Base-by-base conservation (phyloP, 495 filamentous ascomycete species). In the Aspergillus leporis region DNA sequence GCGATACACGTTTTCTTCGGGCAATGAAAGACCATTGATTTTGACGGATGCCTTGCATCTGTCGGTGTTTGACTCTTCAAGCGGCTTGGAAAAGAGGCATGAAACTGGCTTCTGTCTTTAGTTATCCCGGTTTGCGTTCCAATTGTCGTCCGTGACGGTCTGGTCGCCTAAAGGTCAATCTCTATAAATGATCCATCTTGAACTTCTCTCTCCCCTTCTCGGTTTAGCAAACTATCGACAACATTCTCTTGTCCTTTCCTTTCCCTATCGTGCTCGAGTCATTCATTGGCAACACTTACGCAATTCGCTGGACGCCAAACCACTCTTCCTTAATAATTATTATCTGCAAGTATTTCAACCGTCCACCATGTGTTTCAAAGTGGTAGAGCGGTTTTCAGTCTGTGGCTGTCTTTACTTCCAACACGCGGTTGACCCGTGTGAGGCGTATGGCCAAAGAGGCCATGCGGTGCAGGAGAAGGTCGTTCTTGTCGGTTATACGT, bases 341-440 rank as follows among this genome's bases (percentile, higher is more conserved):
- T 36, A 30, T 25, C n/a, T n/a, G n/a, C n/a, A n/a, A n/a, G n/a
- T n/a, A n/a, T 53, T 31, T 19, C 32, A 46, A 19, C 51, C 30
- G 25, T 32, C 40, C 70, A 81, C 40, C 58, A 92, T 92, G 89
- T 92, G 89, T 67, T 85, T 86, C 65, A 81, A 87, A 70, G 69
- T 92, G 55, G 75, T 89, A 66, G 89, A 92, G 65, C 85, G 85
- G 47, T 93, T 88, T 74, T 85, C 90, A 4, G 90, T 85, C 56
- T 93, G 90, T 83, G 80, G 83, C 59, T 93, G 90, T 69, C 78
- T 91, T 63, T 93, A 93, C 77, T 89, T 90, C 77, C 79, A 85
- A 55, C 90, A 93, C 71, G 83, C 86, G 18, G 78, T 91, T 59
- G 90, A 93, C 61, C 87, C 87, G 55, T 93, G 90, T 67, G 68